phyloP scores from a whole-genome alignment of 305 asterid species.

The Fraxinus floribunda region DNA sequence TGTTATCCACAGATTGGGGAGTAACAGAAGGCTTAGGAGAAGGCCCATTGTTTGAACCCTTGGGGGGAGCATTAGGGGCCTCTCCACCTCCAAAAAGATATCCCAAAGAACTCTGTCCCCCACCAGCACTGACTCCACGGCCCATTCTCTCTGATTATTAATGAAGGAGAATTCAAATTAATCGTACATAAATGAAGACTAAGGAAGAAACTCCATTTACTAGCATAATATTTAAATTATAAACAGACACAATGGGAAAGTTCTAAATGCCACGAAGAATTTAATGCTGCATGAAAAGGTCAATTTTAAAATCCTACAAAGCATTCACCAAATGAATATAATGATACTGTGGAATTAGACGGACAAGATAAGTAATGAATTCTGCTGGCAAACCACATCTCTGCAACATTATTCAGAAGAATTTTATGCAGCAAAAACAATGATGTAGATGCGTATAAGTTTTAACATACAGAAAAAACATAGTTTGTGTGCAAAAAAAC shows the following conservation, averaged over 20 bases:
- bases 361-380: not conserved
- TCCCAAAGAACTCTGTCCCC: slow-evolving; percentile 4
- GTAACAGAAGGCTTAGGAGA: not conserved
- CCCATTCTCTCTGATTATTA: not conserved
- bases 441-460: not conserved
- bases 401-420: not conserved
- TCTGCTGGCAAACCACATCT: not conserved
- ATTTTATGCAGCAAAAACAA: not conserved
- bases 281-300: not conserved
- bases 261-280: not conserved
- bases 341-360: not conserved
- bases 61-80: not conserved
- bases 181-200: not conserved
- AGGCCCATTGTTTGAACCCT: not conserved
- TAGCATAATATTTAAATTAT: not conserved
- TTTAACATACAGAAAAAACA: not conserved
- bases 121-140: slow-evolving; percentile 10
- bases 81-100: slow-evolving; percentile 5
- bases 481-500: not conserved
- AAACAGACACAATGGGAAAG: not conserved
- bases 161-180: not conserved
- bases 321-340: not conserved
- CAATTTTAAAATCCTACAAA: not conserved
- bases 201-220: not conserved
- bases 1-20: not conserved